Evolutionary conservation across 2,329 filamentous ascomycete genomes (phyloP), one percentile per base, ranked within the genome.

Genomic region (Xylariaceae sp.): DNA sequence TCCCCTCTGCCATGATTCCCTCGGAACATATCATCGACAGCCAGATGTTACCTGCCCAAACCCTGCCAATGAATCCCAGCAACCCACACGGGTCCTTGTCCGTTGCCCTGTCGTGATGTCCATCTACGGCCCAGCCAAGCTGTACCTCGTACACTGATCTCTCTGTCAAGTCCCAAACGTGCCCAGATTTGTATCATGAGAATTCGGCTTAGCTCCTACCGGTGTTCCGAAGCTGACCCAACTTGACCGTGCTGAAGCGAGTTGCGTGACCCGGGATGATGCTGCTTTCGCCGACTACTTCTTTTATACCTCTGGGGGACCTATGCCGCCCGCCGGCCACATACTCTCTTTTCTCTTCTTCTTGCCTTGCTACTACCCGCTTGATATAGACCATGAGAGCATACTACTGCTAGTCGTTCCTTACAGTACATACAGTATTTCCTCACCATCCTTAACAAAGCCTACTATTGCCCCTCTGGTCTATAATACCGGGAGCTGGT

Each of bases 401-500:
- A 61, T 64, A 58, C 63, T 56, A 62, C 58, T 68, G 67, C 68
- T 68, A 77, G 74, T 77, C 76, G 65, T 73, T 79, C 75, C 71
- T 76, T 78, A n/a, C n/a, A n/a, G n/a, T n/a, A n/a, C n/a, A n/a
- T n/a, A n/a, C n/a, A n/a, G n/a, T n/a, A 74, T 66, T 65, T 58
- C 56, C 56, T 62, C 60, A 54, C 59, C 61, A 53, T 58, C 53
- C 56, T 64, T 63, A 61, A 64, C 59, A 62, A 56, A 55, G 53
- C 61, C 65, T 70, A 65, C 68, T 69, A 71, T 69, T 67, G 67
- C 67, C 64, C 66, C 65, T 71, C 67, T 66, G 60, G 64, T 67
- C 67, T 71, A 70, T 70, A 70, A 70, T 66, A 67, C 73, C 74
- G 73, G 71, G 75, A 80, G 76, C 76, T 77, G 76, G 77, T 71